Conservation (phyloP, 768 basidiomycete genomes). For the Candolleomyces aberdarensis region DNA sequence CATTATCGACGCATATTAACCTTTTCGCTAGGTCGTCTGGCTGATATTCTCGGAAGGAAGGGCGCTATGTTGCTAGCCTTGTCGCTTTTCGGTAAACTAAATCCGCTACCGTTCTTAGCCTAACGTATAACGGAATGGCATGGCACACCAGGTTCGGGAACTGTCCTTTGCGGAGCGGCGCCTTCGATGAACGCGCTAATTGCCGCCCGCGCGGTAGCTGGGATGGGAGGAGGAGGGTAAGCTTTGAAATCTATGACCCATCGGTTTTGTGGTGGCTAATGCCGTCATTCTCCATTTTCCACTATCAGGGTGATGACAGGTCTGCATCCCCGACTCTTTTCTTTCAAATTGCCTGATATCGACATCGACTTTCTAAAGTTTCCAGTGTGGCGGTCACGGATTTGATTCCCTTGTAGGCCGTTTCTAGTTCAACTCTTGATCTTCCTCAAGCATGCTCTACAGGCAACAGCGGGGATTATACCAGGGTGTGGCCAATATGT, state of each 20-base stretch:
- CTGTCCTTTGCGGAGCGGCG: conserved; percentile 82
- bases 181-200: conserved; percentile 84
- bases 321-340: neutral
- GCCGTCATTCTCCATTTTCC: conserved; percentile 14
- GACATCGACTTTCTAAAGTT: conserved; percentile 46
- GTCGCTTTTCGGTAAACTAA: conserved; percentile 67
- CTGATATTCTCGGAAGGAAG: conserved; percentile 83
- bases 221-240: conserved; percentile 90
- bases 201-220: conserved; percentile 78
- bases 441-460: conserved; percentile 7
- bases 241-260: conserved; percentile 26
- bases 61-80: conserved; percentile 85
- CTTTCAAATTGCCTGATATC: conserved; percentile 6
- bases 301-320: conserved; percentile 11
- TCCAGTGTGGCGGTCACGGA: conserved; percentile 84
- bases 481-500: conserved; percentile 91
- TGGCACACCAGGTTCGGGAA: conserved; percentile 62
- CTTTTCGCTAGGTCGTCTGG: conserved; percentile 58
- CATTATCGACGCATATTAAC: conserved; percentile 13
- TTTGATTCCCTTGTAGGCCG: conserved; percentile 78
- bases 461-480: conserved; percentile 87
- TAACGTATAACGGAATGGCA: conserved; percentile 9
- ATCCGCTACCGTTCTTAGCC: neutral
- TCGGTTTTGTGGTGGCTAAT: conserved; percentile 15
- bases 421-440: conserved; percentile 6